Percentiles rank a stretch among this genome's conserved stretches.
Conservation (phyloP, 2,329 filamentous ascomycete genomes). For the Corinectria fuckeliana region DNA sequence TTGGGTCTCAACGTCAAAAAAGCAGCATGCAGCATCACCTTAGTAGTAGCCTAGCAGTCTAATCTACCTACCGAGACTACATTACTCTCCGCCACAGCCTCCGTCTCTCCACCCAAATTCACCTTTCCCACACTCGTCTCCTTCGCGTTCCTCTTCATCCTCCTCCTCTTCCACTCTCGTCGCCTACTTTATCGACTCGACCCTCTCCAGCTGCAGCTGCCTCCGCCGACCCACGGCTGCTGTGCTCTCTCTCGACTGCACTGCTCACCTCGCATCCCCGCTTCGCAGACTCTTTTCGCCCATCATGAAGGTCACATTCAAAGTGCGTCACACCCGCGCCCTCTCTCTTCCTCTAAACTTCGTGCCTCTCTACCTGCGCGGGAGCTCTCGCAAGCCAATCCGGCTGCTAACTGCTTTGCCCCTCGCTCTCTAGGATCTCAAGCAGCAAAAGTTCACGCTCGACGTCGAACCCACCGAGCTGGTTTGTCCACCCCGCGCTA, state of each 20-base stretch:
- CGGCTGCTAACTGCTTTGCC: not conserved
- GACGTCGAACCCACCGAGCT: slow-evolving; percentile 92
- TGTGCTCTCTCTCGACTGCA: not conserved
- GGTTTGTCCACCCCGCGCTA: slow-evolving; percentile 64
- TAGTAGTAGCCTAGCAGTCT: no score
- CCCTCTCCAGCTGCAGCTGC: slow-evolving; percentile 6
- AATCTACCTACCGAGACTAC: not conserved
- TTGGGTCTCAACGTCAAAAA: slow-evolving; percentile 16
- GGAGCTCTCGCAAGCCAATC: not conserved
- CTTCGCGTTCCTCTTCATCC: slow-evolving; percentile 7
- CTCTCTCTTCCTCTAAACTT: not conserved
- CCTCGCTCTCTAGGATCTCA: slow-evolving; percentile 74
- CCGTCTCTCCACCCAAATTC: slow-evolving; percentile 24
- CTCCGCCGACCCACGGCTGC: slow-evolving; percentile 6
- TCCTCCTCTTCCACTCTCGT: slow-evolving; percentile 9
- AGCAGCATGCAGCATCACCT: slow-evolving; percentile 20
- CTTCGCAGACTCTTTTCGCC: slow-evolving; percentile 45
- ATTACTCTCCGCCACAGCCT: slow-evolving; percentile 32
- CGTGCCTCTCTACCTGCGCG: not conserved
- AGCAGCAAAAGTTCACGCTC: slow-evolving; percentile 98
- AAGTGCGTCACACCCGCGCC: slow-evolving; percentile 52
- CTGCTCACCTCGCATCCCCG: slow-evolving; percentile 29
- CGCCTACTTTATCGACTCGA: slow-evolving; percentile 2
- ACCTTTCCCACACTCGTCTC: slow-evolving; percentile 19
- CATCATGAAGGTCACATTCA: slow-evolving; percentile 74